Evolutionary conservation across 768 basidiomycete species (phyloP).

Genomic region (Leucocoprinus leucothites): DNA sequence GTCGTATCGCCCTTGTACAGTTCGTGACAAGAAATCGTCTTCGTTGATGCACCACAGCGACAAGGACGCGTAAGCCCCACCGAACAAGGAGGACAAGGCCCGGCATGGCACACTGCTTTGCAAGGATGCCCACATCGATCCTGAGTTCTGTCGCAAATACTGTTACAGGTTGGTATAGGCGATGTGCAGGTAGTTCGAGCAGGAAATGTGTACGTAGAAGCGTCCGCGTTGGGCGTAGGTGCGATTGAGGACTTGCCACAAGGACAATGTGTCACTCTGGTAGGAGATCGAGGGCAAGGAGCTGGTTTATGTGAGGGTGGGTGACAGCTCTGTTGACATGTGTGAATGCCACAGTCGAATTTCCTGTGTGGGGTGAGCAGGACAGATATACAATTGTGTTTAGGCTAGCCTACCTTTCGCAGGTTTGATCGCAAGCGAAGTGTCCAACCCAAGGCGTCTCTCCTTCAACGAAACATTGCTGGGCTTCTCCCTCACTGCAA

Average conservation of each 20-base stretch:
- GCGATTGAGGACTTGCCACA: slow-evolving; percentile 69
- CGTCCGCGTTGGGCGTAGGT: slow-evolving; percentile 25
- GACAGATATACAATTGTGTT: not conserved
- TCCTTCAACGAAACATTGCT: slow-evolving; percentile 36
- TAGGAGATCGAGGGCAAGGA: slow-evolving; percentile 73
- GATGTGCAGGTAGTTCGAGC: slow-evolving; percentile 58
- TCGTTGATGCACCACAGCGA: slow-evolving; percentile 75
- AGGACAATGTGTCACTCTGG: slow-evolving; percentile 67
- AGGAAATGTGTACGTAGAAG: slow-evolving; percentile 31
- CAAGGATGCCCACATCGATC: slow-evolving; percentile 75
- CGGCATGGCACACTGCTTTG: slow-evolving; percentile 65
- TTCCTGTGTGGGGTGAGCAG: slow-evolving; percentile 30
- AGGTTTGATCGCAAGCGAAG: slow-evolving; percentile 54
- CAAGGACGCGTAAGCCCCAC: slow-evolving; percentile 74
- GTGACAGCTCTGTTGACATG: slow-evolving; percentile 75
- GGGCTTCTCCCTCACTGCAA: slow-evolving; percentile 64
- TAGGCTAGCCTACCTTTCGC: slow-evolving; percentile 45
- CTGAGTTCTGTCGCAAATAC: slow-evolving; percentile 62
- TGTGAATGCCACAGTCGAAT: slow-evolving; percentile 78
- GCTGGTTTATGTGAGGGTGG: slow-evolving; percentile 57
- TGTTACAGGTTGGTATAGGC: slow-evolving; percentile 78
- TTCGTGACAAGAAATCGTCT: slow-evolving; percentile 51
- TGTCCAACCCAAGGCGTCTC: slow-evolving; percentile 62
- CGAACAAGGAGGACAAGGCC: slow-evolving; percentile 76
- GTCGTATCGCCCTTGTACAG: slow-evolving; percentile 32